Conservation (phyloP, 192 early-diverging fungal species). For the Backusella mclennaniae region DNA sequence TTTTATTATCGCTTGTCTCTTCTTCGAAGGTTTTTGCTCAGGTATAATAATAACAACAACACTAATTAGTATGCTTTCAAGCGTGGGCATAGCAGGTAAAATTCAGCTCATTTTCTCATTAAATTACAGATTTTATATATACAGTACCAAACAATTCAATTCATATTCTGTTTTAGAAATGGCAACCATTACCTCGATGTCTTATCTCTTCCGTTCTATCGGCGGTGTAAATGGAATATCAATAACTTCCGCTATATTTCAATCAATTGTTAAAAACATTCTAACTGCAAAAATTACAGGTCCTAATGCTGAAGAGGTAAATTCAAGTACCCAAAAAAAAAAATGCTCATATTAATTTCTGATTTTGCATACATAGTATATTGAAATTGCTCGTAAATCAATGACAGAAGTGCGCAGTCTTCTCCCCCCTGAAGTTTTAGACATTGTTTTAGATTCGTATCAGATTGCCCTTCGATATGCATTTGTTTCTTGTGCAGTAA, state of each 20-base stretch:
- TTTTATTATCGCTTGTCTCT: conserved; percentile 22
- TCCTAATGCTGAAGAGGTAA: conserved; percentile 17
- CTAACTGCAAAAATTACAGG: not conserved
- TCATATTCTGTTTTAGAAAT: conserved; percentile 36
- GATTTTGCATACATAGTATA: conserved; percentile 9
- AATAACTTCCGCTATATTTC: conserved; percentile 40
- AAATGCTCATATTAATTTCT: not conserved
- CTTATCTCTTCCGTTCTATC: conserved; percentile 46
- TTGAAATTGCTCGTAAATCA: conserved; percentile 36
- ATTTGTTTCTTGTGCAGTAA: conserved; percentile 11
- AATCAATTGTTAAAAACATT: conserved; percentile 21
- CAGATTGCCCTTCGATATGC: conserved; percentile 18
- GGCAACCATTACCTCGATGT: conserved; percentile 47
- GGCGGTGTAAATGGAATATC: conserved; percentile 58
- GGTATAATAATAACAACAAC: conserved; percentile 50
- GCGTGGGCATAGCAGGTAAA: conserved; percentile 47
- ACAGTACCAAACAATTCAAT: not conserved
- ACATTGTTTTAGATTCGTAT: conserved; percentile 22
- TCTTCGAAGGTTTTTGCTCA: conserved; percentile 49
- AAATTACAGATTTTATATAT: not conserved
- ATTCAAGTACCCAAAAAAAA: not conserved
- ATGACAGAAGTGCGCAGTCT: conserved; percentile 24
- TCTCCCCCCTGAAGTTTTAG: conserved; percentile 22
- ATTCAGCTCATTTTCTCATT: not conserved
- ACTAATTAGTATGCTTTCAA: conserved; percentile 50